These are phyloP conservation scores for Cutaneotrichosporon sp. DNA, from an alignment of 1,284 basidiomycete genomes.

Conservation along the genomic window DNA sequence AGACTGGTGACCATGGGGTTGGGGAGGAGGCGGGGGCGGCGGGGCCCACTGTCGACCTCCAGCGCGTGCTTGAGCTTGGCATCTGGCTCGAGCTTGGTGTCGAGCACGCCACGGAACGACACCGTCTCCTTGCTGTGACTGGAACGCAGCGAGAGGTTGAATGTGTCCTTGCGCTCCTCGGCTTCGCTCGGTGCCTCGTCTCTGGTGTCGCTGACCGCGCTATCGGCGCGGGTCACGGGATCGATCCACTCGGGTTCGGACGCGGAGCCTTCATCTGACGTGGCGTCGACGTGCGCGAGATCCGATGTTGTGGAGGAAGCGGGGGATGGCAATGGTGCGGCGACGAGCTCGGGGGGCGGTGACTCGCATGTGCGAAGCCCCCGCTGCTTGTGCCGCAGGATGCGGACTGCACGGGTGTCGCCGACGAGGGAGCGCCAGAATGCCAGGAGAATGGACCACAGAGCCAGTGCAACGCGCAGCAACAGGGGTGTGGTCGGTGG, in stretches of 20 bases:
- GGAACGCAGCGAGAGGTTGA: slow-evolving; percentile 42
- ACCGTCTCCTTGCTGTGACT: slow-evolving; percentile 28
- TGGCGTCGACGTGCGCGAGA: neutral
- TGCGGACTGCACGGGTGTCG: slow-evolving; percentile 42
- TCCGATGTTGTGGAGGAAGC: slow-evolving; percentile 4
- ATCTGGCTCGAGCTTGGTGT: slow-evolving; percentile 1
- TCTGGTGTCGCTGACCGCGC: neutral
- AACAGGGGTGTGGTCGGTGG: slow-evolving; percentile 46
- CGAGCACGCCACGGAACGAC: slow-evolving; percentile 12
- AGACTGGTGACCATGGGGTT: slow-evolving; percentile 47
- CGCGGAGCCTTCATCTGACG: slow-evolving; percentile 21
- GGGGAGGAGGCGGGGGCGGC: slow-evolving; percentile 37
- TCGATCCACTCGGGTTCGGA: slow-evolving; percentile 43
- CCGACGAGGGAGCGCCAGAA: slow-evolving; percentile 50
- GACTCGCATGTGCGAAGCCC: slow-evolving; percentile 1
- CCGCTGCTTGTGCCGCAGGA: slow-evolving; percentile 18
- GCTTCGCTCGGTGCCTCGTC: slow-evolving; percentile 24
- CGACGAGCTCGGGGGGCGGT: neutral
- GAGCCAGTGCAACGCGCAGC: slow-evolving; percentile 41
- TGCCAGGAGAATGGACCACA: slow-evolving; percentile 48
- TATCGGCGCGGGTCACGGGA: slow-evolving; percentile 46
- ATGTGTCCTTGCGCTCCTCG: slow-evolving; percentile 29
- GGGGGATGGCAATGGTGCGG: neutral
- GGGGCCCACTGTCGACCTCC: slow-evolving; percentile 13
- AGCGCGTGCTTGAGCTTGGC: slow-evolving; percentile 9